Percentiles rank a stretch among this genome's conserved stretches.
phyloP scores from a whole-genome alignment of 345 rosid genomes.

The Salix koriyanagi region DNA sequence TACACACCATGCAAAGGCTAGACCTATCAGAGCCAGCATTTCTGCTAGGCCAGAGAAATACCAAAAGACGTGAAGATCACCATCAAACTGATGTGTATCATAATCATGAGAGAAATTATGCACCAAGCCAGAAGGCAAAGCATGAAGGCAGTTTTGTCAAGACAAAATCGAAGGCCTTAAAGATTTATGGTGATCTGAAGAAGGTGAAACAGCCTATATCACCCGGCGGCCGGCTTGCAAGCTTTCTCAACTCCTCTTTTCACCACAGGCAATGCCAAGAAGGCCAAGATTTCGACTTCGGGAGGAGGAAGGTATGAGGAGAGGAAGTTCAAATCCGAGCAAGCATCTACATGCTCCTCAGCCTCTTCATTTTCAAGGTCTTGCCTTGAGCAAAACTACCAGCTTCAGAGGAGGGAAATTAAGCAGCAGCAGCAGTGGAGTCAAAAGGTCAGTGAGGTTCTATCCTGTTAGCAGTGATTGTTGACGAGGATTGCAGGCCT shows the following conservation, averaged over 20 bases:
- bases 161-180: slow-evolving; percentile 25
- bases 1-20: slow-evolving; percentile 19
- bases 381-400: slow-evolving; percentile 36
- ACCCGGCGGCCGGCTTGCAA: slow-evolving; percentile 30
- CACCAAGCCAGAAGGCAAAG: slow-evolving; percentile 9
- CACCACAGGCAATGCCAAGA: slow-evolving; percentile 20
- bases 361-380: slow-evolving; percentile 33
- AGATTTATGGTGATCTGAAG: slow-evolving; percentile 32
- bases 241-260: slow-evolving; percentile 32
- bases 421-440: slow-evolving; percentile 15
- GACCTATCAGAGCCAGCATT: slow-evolving; percentile 11
- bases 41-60: slow-evolving; percentile 6
- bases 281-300: slow-evolving; percentile 21
- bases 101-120: background rate
- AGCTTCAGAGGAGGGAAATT: slow-evolving; percentile 20
- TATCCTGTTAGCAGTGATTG: slow-evolving; percentile 29
- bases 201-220: slow-evolving; percentile 32
- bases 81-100: background rate
- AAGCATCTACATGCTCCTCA: slow-evolving; percentile 22
- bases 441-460: slow-evolving; percentile 29
- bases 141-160: slow-evolving; percentile 18
- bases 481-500: slow-evolving; percentile 32
- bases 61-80: background rate
- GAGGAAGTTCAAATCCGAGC: slow-evolving; percentile 16
- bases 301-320: background rate